A percentile compares a stretch with the other conserved stretches of the same genome.
These are phyloP conservation scores for Quercus mongolica DNA, from an alignment of 306 rosid genomes.

Conservation along the genomic window DNA sequence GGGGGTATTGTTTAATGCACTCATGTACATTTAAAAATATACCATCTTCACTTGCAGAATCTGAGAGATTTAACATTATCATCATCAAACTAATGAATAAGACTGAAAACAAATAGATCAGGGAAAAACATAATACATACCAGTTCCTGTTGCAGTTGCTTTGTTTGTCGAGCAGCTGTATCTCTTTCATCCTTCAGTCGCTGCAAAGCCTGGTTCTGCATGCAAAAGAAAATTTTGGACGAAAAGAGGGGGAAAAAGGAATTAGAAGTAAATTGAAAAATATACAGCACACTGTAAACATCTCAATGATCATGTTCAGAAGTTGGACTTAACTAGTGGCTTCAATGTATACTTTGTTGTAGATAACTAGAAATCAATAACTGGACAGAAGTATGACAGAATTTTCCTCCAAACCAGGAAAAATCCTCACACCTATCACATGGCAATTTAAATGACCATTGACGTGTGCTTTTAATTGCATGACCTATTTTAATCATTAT, in stretches of 20 bases:
- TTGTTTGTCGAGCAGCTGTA: slow-evolving; percentile 61
- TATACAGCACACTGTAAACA: background rate
- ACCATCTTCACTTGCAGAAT: background rate
- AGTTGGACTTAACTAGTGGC: background rate
- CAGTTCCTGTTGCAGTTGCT: slow-evolving; percentile 83
- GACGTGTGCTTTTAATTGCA: too few species aligned
- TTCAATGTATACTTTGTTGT: background rate
- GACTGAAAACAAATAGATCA: background rate
- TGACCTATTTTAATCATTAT: too few species aligned
- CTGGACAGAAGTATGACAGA: too few species aligned
- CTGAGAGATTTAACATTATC: background rate
- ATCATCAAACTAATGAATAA: background rate
- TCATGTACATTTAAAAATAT: background rate
- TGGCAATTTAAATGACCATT: too few species aligned
- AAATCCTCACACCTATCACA: too few species aligned
- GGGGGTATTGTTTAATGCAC: background rate
- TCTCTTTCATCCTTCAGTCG: slow-evolving; percentile 85
- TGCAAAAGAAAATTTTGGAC: slow-evolving; percentile 15
- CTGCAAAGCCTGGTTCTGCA: slow-evolving; percentile 48
- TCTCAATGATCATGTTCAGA: background rate
- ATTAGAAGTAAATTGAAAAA: background rate
- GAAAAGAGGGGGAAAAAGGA: slow-evolving; percentile 4
- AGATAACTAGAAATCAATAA: background rate
- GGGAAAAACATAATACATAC: slow-evolving; percentile 31
- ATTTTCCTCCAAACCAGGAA: too few species aligned